Conservation (phyloP, 2,329 filamentous ascomycete species). For the Ophiostoma perfectum region DNA sequence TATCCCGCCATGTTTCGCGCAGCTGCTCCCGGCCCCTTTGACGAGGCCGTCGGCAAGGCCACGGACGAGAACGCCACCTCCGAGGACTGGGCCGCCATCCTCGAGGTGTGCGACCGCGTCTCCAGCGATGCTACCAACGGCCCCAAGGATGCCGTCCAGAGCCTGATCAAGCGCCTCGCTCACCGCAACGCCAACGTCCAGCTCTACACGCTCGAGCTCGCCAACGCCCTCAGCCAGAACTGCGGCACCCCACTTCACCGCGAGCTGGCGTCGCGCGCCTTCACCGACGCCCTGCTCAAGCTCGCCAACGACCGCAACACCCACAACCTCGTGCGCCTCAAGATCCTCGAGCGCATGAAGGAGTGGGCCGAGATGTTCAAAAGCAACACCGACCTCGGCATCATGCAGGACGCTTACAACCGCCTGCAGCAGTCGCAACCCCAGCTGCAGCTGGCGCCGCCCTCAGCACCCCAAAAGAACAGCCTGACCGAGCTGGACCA, state of each 20-base stretch:
- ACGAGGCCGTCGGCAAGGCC: slow-evolving; percentile 62
- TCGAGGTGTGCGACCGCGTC: slow-evolving; percentile 59
- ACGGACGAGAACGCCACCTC: slow-evolving; percentile 97
- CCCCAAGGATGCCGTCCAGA: slow-evolving; percentile 78
- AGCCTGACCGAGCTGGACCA: slow-evolving; percentile 85
- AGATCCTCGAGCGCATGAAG: slow-evolving; percentile 94
- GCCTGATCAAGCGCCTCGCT: slow-evolving; percentile 84
- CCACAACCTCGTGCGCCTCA: slow-evolving; percentile 91
- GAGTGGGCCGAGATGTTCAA: slow-evolving; percentile 95
- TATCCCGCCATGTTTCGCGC: slow-evolving; percentile 52
- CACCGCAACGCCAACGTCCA: slow-evolving; percentile 96
- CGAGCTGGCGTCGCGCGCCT: slow-evolving; percentile 83
- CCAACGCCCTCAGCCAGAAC: slow-evolving; percentile 87
- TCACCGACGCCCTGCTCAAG: slow-evolving; percentile 87
- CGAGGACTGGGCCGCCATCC: slow-evolving; percentile 63
- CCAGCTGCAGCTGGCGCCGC: slow-evolving; percentile 73
- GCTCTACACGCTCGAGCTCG: slow-evolving; percentile 89
- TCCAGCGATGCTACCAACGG: slow-evolving; percentile 47
- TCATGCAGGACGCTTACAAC: slow-evolving; percentile 94
- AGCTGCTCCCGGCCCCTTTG: slow-evolving; percentile 53
- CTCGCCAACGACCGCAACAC: slow-evolving; percentile 93
- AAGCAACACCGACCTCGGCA: slow-evolving; percentile 82
- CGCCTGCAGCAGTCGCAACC: slow-evolving; percentile 81
- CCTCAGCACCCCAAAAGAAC: slow-evolving; percentile 88
- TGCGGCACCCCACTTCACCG: slow-evolving; percentile 82